Percentiles rank a stretch among this genome's conserved stretches.
These are phyloP conservation scores for Xylariaceae sp. DNA, from an alignment of 2,329 filamentous ascomycete species.

Conservation along the genomic window DNA sequence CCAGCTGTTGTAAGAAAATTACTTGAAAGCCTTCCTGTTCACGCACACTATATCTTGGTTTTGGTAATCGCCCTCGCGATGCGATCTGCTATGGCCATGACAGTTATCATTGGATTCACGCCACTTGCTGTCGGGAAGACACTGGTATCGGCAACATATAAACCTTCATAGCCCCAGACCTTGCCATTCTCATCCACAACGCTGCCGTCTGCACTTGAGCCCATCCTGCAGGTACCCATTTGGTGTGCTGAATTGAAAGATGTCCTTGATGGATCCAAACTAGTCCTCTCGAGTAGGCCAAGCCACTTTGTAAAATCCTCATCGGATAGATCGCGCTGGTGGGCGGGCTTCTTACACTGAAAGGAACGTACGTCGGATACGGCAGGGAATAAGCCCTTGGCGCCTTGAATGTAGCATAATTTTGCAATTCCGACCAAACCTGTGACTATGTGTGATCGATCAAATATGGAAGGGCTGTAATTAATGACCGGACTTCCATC, in stretches of 20 bases:
- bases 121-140: constrained; percentile 57
- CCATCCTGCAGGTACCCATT: constrained; percentile 58
- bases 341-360: background rate
- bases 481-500: constrained; percentile 7
- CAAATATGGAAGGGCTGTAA: constrained; percentile 15
- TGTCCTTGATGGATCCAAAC: constrained; percentile 8
- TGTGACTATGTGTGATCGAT: constrained; percentile 7
- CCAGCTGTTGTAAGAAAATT: too few species aligned
- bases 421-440: constrained; percentile 12
- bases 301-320: constrained; percentile 12
- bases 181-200: constrained; percentile 52
- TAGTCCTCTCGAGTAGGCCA: background rate
- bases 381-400: constrained; percentile 1
- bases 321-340: constrained; percentile 1
- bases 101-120: constrained; percentile 58
- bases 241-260: constrained; percentile 54
- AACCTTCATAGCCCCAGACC: constrained; percentile 51
- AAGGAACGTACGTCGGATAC: background rate
- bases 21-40: too few species aligned
- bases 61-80: constrained; percentile 5
- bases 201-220: constrained; percentile 44
- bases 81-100: constrained; percentile 55
- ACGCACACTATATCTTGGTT: too few species aligned
- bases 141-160: constrained; percentile 56
- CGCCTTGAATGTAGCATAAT: constrained; percentile 11